phyloP scores from a whole-genome alignment of 805 yeast genomes.

The Suhomyces sp. region DNA sequence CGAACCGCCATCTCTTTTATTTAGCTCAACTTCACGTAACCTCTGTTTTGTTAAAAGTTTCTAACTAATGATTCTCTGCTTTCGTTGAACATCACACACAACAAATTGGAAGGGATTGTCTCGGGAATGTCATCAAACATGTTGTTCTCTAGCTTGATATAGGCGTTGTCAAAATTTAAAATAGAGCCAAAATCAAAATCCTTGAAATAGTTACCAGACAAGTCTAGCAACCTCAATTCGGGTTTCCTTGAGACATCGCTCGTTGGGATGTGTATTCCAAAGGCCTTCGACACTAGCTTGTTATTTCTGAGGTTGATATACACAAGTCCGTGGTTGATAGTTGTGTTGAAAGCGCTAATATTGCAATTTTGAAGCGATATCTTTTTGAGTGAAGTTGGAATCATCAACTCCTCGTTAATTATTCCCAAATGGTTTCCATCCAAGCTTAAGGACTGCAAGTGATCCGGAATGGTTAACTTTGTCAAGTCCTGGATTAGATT shows the following conservation, averaged over 20 bases:
- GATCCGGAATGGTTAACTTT: constrained; percentile 3
- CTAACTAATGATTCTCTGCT: constrained; percentile 6
- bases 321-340: constrained; percentile 1
- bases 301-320: constrained; percentile 7
- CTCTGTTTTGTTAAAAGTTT: constrained; percentile 2
- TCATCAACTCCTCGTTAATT: constrained; percentile 5
- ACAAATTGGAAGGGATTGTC: constrained; percentile 1
- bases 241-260: not conserved
- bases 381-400: constrained; percentile 2
- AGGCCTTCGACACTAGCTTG: constrained; percentile 7
- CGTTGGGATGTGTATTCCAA: not conserved
- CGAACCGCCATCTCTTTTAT: no score
- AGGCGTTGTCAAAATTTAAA: constrained; percentile 2
- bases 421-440: constrained; percentile 4
- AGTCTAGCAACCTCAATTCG: constrained; percentile 3
- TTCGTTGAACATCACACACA: constrained; percentile 8
- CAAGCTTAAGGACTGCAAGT: constrained; percentile 3
- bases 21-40: no score
- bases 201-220: constrained; percentile 11
- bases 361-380: constrained; percentile 7
- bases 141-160: constrained; percentile 7
- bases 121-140: constrained; percentile 10
- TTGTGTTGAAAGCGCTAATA: constrained; percentile 2
- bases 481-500: constrained; percentile 4
- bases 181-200: constrained; percentile 5